Conservation (phyloP, 1,139 yeast genomes). For the Magnusiomyces suaveolens region DNA sequence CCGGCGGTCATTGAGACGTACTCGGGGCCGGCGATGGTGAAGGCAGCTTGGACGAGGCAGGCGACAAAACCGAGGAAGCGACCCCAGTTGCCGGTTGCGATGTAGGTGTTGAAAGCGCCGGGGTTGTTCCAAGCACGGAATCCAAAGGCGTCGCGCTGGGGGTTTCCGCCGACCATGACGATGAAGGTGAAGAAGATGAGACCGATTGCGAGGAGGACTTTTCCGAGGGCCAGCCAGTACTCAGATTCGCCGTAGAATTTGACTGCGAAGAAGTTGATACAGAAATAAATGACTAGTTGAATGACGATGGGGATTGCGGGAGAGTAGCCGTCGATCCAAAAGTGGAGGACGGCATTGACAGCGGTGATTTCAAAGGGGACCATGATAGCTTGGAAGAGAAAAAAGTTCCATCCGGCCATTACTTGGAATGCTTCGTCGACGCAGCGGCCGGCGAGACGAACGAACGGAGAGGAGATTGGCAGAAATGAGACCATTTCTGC, state of each 20-base stretch:
- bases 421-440: slow-evolving; percentile 64
- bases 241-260: slow-evolving; percentile 67
- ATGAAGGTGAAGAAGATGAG: slow-evolving; percentile 62
- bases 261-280: slow-evolving; percentile 65
- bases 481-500: slow-evolving; percentile 79
- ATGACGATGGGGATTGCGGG: slow-evolving; percentile 36
- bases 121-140: slow-evolving; percentile 60
- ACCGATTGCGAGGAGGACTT: slow-evolving; percentile 61
- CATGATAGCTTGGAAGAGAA: slow-evolving; percentile 63
- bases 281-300: slow-evolving; percentile 52
- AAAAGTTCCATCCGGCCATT: slow-evolving; percentile 73
- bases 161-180: slow-evolving; percentile 79
- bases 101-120: slow-evolving; percentile 47
- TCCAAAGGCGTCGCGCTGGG: slow-evolving; percentile 52
- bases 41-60: slow-evolving; percentile 54
- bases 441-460: slow-evolving; percentile 46
- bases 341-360: slow-evolving; percentile 67
- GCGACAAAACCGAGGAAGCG: slow-evolving; percentile 63
- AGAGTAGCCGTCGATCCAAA: slow-evolving; percentile 53
- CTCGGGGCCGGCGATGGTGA: slow-evolving; percentile 78
- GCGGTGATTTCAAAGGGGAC: slow-evolving; percentile 79
- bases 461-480: slow-evolving; percentile 62
- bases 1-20: slow-evolving; percentile 68
- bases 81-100: slow-evolving; percentile 50
- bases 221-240: slow-evolving; percentile 70